Conservation (phyloP, 2,329 filamentous ascomycete genomes). For the Acrodontium crateriforme region DNA sequence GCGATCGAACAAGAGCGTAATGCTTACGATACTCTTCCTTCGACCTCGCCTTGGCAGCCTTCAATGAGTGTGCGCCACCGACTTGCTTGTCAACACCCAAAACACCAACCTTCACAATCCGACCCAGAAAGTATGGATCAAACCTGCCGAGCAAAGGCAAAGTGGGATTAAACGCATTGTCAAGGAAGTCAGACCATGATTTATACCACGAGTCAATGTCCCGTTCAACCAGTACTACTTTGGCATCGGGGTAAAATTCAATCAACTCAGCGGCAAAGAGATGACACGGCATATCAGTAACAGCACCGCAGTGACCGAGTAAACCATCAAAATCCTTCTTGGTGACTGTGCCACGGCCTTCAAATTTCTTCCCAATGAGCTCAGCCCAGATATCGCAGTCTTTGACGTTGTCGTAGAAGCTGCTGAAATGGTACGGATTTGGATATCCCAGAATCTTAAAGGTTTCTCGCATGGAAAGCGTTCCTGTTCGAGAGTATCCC, state of each 20-base stretch:
- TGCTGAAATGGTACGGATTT: constrained; percentile 9
- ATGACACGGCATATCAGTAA: constrained; percentile 21
- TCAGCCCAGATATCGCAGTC: constrained; percentile 8
- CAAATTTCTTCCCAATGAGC: constrained; percentile 6
- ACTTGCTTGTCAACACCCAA: constrained; percentile 1
- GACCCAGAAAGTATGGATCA: neutral
- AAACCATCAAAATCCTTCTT: constrained; percentile 19
- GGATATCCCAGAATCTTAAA: constrained; percentile 10
- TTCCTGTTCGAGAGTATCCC: constrained; percentile 14
- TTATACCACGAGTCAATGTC: constrained; percentile 11
- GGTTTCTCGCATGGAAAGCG: constrained; percentile 11
- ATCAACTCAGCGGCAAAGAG: constrained; percentile 25
- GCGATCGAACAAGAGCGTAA: constrained; percentile 1
- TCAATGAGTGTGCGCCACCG: neutral
- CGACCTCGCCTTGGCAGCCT: constrained; percentile 1
- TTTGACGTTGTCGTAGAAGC: constrained; percentile 7
- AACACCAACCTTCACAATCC: neutral
- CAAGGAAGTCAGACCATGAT: constrained; percentile 1
- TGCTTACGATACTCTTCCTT: constrained; percentile 1
- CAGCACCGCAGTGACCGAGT: constrained; percentile 18
- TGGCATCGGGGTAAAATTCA: constrained; percentile 24
- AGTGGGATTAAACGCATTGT: constrained; percentile 1
- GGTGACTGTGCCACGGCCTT: constrained; percentile 1
- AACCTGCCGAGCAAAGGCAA: neutral
- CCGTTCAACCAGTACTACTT: constrained; percentile 22